Evolutionary conservation across 257 asterid genomes (phyloP), one percentile per base, ranked within the genome.

Genomic region (Solanum lycopersicoides): DNA sequence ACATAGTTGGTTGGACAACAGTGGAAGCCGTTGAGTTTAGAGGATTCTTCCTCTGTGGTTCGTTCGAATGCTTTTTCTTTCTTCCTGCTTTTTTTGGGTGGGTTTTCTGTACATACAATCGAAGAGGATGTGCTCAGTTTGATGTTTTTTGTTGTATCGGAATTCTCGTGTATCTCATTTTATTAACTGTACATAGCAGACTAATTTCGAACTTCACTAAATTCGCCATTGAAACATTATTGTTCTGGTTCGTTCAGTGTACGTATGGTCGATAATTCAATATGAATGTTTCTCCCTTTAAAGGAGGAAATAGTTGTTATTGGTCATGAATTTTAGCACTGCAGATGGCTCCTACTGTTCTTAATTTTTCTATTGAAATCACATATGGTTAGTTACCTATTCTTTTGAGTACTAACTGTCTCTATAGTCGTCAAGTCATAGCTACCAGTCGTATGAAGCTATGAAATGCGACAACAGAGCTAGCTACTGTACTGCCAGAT

Each of bases 1-100:
- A 87, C 90, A 94, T 89, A 92, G 90, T 86, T 89, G 91, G 89
- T 89, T 94, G 89, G 96, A 93, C 5, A 91, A 93, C 50, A 88
- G 83, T 44, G 90, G 90, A n/a, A 88, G 86, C 86, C 90, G 50
- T 32, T 90, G 91, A 88, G 42, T 80, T 45, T 15, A 45, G 41
- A 45, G 37, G 84, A 45, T 79, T 45, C 41, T 79, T 45, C 87
- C 71, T 45, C 56, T 90, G 79, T 86, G 79, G 89, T 87, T 69
- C 20, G 88, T 87, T 75, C 18, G 32, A 53, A 34, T 50, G 39
- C 42, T 56, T 39, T 47, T 5, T 80, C 20, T 77, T 73, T 18
- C 44, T 34, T 37, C 5, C 30, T 34, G 23, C 53, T 37, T 88
- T 89, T 88, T 77, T 15, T 75, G 87, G 87, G 84, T 86, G 88